Percentiles rank a stretch among this genome's conserved stretches.
Conservation (phyloP, 495 filamentous ascomycete genomes). For the Cudoniella acicularis region DNA sequence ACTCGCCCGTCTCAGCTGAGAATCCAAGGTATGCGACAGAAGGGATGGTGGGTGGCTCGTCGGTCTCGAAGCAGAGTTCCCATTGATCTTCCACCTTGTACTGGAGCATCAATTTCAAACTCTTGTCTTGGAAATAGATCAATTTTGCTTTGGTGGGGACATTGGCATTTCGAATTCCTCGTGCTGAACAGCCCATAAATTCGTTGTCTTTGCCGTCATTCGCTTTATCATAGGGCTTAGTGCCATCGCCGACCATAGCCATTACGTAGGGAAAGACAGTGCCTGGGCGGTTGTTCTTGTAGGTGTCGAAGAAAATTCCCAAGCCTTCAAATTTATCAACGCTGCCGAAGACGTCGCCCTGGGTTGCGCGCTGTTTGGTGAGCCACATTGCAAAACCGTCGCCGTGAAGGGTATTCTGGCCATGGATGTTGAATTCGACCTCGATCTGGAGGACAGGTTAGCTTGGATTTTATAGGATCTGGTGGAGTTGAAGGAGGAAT, state of each 20-base stretch:
- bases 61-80: slow-evolving; percentile 83
- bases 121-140: slow-evolving; percentile 96
- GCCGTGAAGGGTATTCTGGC: slow-evolving; percentile 77
- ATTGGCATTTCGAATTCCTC: slow-evolving; percentile 76
- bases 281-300: slow-evolving; percentile 98
- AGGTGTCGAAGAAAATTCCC: slow-evolving; percentile 97
- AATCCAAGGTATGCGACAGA: slow-evolving; percentile 93
- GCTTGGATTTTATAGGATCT: slow-evolving; percentile 5
- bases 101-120: slow-evolving; percentile 83
- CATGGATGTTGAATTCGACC: slow-evolving; percentile 89
- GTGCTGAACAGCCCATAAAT: slow-evolving; percentile 89
- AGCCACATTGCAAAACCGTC: slow-evolving; percentile 99
- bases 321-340: slow-evolving; percentile 90
- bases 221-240: slow-evolving; percentile 85
- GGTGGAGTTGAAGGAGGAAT: slow-evolving; percentile 1
- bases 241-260: slow-evolving; percentile 94
- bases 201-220: slow-evolving; percentile 95
- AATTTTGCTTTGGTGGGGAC: slow-evolving; percentile 81
- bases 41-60: slow-evolving; percentile 72
- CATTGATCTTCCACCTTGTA: slow-evolving; percentile 88
- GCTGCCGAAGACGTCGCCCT: slow-evolving; percentile 84
- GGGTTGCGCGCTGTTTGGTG: slow-evolving; percentile 81
- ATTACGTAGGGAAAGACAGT: slow-evolving; percentile 96
- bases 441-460: slow-evolving; percentile 57
- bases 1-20: slow-evolving; percentile 91